Evolutionary conservation across 768 basidiomycete species (phyloP), one percentile per base, ranked within the genome.

Genomic region (Tylopilus rubrobrunneus): DNA sequence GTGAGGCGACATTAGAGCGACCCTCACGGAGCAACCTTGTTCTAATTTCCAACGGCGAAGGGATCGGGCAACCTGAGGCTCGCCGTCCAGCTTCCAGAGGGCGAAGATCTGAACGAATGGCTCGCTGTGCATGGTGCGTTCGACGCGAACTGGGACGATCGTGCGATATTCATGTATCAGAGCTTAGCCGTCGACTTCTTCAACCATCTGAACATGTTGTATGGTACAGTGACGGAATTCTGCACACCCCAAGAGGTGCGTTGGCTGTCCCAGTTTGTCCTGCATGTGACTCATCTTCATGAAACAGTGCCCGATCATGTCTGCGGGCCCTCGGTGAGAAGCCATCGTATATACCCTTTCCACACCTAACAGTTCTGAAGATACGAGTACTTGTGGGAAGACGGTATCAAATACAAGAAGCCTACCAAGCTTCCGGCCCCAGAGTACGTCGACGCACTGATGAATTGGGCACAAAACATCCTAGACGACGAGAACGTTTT

Each of bases 201-300:
- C 80, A 99, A 98, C 67, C 97, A 99, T 67, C 74, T 99, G 59
- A 99, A 99, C 70, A 99, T 99, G 97, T 76, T 99, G 19, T 99
- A 98, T 65, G 97, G 96, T 11, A 97, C 94, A 10, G 85, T 99
- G 23, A 97, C 97, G 2, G 97, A 99, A 73, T 98, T 98, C 67
- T 99, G 97, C 71, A 98, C 91, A 17, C 81, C 87, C 10, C 84
- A 94, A 66, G 93, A 97, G 81, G 94, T 89, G 64, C 62, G 79
- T 67, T 33, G 27, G 17, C 5, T 48, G 42, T 42, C 28, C 44
- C 43, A 25, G 33, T 44, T 36, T 45, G 49, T 56, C 49, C 14
- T 45, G 33, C 49, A 48, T 50, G 43, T 41, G 48, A 52, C 60
- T 57, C 36, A 58, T 29, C 29, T 37, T 14, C 45, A 42, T 59